Evolutionary conservation across 1,284 basidiomycete genomes (phyloP), one percentile per base, ranked within the genome.

Genomic region (Vanrija sp.): DNA sequence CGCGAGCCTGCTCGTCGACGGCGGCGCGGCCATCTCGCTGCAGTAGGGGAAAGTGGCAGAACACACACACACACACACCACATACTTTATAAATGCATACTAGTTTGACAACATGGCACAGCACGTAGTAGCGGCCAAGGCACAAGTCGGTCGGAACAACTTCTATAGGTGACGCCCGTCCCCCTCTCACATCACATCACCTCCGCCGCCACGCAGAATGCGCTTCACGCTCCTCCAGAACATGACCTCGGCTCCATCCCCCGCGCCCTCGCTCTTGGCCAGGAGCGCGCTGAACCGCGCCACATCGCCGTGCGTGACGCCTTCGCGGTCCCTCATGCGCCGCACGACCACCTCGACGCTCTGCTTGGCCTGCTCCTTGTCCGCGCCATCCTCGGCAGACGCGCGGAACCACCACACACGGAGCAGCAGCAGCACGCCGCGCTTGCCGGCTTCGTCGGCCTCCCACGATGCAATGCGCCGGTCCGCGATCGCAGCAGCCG

Each of bases 1-100:
- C 6, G 63, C 66, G 14, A 66, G 65, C 38, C 73, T 90, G 15
- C 76, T 90, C 3, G 88, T 88, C 0, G 88, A 90, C 67, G 88
- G 88, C 6, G 88, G 88, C 0, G 78, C 86, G 28, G 88, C 89
- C 61, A 88, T 89, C 38, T 88, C 88, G 61, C 79, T 91, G 51
- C 88, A 89, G 69, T 89, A 72, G 56, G 34, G n/a, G n/a, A n/a
- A n/a, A n/a, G n/a, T n/a, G n/a, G n/a, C n/a, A n/a, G n/a, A n/a
- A n/a, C n/a, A n/a, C n/a, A n/a, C n/a, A n/a, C 34, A 12, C 10
- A 14, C 12, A 8, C 9, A 14, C 34, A 34, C 14, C 8, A 34
- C 34, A 34, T 34, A 34, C 34, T 14, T 15, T 34, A 34, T 34
- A n/a, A n/a, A 34, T 34, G 34, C 34, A 34, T 34, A 34, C 34